Evolutionary conservation across 768 basidiomycete species (phyloP), one percentile per base, ranked within the genome.

Genomic region (Russula lepida): DNA sequence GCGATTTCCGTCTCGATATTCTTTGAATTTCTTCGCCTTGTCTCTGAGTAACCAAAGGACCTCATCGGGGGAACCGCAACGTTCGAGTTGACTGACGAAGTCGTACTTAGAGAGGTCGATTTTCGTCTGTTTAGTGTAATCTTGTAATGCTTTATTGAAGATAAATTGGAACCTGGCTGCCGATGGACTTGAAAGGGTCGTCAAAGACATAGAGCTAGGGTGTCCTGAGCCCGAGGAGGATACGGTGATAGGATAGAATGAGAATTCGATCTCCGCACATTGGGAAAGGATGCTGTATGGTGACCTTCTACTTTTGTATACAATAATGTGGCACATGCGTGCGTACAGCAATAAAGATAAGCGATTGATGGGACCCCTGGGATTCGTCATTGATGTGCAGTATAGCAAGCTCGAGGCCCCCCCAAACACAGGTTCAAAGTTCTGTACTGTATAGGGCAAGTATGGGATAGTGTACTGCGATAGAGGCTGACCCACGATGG

Each of bases 1-100:
- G 7, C 50, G 25, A 52, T 62, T 46, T 47, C 50, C 33, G 0
- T 62, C 50, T 44, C 60, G 55, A 37, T 52, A 62, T 43, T 63
- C 52, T 39, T 54, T 48, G 15, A 58, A 58, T 9, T 50, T 46
- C 19, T 15, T 63, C 15, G 27, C 56, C 33, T 53, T 39, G 11
- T 63, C 30, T 25, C 12, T 39, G 28, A 63, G 32, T 12, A 58
- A 3, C n/a, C 3, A 11, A 13, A 58, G 17, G 30, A 63, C 6
- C 1, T 32, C 46, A 12, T 63, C 51, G 7, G 30, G 35, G n/a
- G 62, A 63, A 17, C 41, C 3, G 19, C 23, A 54, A 21, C 9
- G 7, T 41, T 58, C 51, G 8, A 63, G 30, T 15, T 23, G 27
- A 6, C 27, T 21, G 23, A 19, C 44, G 11, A 49, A 58, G 6